Base-by-base conservation (phyloP, 306 rosid species). In the Sechiopsis laciniata region DNA sequence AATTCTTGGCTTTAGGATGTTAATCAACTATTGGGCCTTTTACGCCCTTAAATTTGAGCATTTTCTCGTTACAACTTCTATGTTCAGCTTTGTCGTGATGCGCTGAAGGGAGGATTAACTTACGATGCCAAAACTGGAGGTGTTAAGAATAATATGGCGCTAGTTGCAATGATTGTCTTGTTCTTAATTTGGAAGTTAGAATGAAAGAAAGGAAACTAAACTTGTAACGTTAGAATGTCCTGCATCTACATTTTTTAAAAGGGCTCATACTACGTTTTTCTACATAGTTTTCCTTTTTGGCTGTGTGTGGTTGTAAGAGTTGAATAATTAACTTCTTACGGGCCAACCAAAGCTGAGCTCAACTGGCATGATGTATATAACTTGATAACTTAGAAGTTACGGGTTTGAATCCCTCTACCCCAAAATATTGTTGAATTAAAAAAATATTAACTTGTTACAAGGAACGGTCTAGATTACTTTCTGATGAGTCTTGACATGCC, bases 401-500 rank as follows among this genome's bases (percentile, higher is more conserved):
- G 37, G 37, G 37, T 32, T 32, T 4, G 37, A 32, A 32, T 32
- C 37, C 37, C 37, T 32, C 37, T 32, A 0, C 37, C 5, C 37
- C 4, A 32, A 32, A 32, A 32, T 32, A 32, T 32, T 32, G 37
- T 32, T 32, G 37, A 32, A 32, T 32, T 32, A 26, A 26, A 26
- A 26, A 26, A 26, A 32, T 32, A 21, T 40, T 75, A 8, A 40
- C 46, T 40, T 40, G 9, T 40, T 40, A 17, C 12, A 9, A 55
- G 15, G 11, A 24, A 52, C 75, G 56, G 22, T 37, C 29, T 7
- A 4, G 52, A 19, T 42, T 65, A 80, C 14, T 71, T 67, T 64
- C 20, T 17, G 50, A 72, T 75, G 55, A 26, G 48, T 26, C 32
- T 16, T 16, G 78, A 37, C 16, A 54, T 76, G 58, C 51, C 56